These are phyloP conservation scores for Cercospora beticola DNA, from an alignment of 2,329 filamentous ascomycete species.

Conservation along the genomic window DNA sequence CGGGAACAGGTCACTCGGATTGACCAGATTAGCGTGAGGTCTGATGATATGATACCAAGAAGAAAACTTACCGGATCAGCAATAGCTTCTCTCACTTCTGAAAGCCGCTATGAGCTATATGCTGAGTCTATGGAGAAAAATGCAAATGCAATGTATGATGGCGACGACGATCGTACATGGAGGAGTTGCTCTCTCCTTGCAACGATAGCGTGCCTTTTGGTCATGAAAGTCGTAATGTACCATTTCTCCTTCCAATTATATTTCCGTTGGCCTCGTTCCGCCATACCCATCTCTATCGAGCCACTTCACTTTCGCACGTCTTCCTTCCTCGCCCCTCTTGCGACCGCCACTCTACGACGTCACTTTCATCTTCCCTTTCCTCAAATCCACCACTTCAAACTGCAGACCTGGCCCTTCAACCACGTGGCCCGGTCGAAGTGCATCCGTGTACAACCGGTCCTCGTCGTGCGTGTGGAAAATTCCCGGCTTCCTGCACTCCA, in stretches of 20 bases:
- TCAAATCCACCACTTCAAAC: slow-evolving; percentile 67
- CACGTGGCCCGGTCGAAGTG: slow-evolving; percentile 59
- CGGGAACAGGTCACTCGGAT: neutral
- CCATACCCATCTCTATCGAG: slow-evolving; percentile 11
- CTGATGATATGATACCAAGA: neutral
- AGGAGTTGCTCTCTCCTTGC: neutral
- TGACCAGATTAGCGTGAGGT: neutral
- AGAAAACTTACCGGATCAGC: neutral
- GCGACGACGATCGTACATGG: neutral
- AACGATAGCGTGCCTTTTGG: neutral
- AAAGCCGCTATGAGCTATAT: neutral
- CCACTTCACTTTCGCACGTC: neutral
- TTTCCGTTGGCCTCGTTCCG: neutral
- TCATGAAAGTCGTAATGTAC: neutral
- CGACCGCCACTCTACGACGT: slow-evolving; percentile 1
- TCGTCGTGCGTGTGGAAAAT: slow-evolving; percentile 79
- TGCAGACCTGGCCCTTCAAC: slow-evolving; percentile 56
- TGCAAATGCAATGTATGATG: neutral
- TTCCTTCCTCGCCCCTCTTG: neutral
- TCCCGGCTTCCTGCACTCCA: slow-evolving; percentile 72
- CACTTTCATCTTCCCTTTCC: slow-evolving; percentile 28
- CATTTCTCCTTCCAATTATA: neutral
- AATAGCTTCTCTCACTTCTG: neutral
- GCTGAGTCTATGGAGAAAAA: neutral
- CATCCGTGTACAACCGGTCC: slow-evolving; percentile 75